These are phyloP conservation scores for Pulveroboletus sp. DNA, from an alignment of 1,284 basidiomycete species.

Conservation along the genomic window DNA sequence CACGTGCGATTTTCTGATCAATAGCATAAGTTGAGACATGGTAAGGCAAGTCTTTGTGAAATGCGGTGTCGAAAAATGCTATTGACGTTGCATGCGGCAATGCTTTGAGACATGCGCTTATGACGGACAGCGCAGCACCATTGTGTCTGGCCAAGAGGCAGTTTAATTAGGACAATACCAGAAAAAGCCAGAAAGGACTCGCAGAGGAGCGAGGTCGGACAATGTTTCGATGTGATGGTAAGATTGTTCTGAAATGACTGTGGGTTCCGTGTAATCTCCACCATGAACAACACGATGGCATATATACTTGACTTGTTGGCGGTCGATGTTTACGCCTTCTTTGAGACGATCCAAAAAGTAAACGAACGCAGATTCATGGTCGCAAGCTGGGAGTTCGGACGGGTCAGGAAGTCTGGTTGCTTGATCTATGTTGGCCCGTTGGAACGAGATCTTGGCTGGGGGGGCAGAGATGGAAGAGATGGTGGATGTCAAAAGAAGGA, in stretches of 20 bases:
- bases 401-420: slow-evolving; percentile 29
- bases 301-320: slow-evolving; percentile 50
- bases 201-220: slow-evolving; percentile 80
- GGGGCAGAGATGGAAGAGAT: slow-evolving; percentile 60
- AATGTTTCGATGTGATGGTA: slow-evolving; percentile 73
- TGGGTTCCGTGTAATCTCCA: slow-evolving; percentile 69
- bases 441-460: slow-evolving; percentile 53
- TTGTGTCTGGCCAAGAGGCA: slow-evolving; percentile 50
- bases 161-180: not conserved
- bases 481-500: slow-evolving; percentile 50
- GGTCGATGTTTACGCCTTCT: slow-evolving; percentile 46
- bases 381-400: slow-evolving; percentile 45
- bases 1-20: slow-evolving; percentile 57
- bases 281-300: slow-evolving; percentile 85
- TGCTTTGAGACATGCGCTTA: slow-evolving; percentile 58
- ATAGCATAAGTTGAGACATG: slow-evolving; percentile 81
- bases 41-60: slow-evolving; percentile 74
- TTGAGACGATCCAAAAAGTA: slow-evolving; percentile 59
- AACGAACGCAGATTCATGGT: slow-evolving; percentile 65
- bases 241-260: slow-evolving; percentile 62
- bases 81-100: slow-evolving; percentile 66
- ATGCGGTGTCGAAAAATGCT: slow-evolving; percentile 83
- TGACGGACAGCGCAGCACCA: slow-evolving; percentile 60
- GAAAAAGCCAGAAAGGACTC: slow-evolving; percentile 36
- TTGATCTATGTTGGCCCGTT: slow-evolving; percentile 30